Conservation (phyloP, 1,284 basidiomycete genomes). For the Stygiomarasmius scandens region DNA sequence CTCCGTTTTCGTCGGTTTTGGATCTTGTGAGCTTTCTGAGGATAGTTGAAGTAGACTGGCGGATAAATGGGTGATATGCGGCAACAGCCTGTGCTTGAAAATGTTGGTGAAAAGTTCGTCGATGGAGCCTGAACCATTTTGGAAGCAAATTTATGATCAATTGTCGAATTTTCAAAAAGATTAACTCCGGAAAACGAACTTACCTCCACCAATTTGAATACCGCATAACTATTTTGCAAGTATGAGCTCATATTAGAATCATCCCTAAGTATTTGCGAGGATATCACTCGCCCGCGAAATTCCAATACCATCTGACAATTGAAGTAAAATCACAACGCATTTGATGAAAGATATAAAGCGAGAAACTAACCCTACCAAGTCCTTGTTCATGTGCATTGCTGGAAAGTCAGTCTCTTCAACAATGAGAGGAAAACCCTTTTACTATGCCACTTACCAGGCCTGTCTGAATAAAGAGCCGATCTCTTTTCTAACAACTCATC, state of each 20-base stretch:
- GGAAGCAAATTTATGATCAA: too few relatives aligned
- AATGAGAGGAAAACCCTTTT: too few relatives aligned
- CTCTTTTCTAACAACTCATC: slow-evolving; percentile 27
- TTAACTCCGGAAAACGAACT: too few relatives aligned
- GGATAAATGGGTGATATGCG: neutral
- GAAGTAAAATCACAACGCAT: too few relatives aligned
- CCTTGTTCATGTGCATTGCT: slow-evolving; percentile 26
- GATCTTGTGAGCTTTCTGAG: neutral
- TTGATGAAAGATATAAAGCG: too few relatives aligned
- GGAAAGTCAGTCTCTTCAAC: too few relatives aligned
- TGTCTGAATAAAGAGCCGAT: slow-evolving; percentile 24
- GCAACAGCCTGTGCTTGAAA: neutral
- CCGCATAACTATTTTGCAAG: too few relatives aligned
- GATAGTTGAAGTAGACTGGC: neutral
- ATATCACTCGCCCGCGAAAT: too few relatives aligned
- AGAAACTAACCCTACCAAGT: slow-evolving; percentile 24
- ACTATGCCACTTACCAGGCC: slow-evolving; percentile 14
- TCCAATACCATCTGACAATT: neutral
- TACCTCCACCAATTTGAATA: too few relatives aligned
- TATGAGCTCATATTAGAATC: too few relatives aligned
- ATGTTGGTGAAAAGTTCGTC: neutral
- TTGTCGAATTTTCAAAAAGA: too few relatives aligned
- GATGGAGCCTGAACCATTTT: neutral
- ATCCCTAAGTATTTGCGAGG: too few relatives aligned
- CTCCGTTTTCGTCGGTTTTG: neutral